Evolutionary conservation across 257 asterid genomes (phyloP), one percentile per base, ranked within the genome.

Genomic region (Lycium ferocissimum): DNA sequence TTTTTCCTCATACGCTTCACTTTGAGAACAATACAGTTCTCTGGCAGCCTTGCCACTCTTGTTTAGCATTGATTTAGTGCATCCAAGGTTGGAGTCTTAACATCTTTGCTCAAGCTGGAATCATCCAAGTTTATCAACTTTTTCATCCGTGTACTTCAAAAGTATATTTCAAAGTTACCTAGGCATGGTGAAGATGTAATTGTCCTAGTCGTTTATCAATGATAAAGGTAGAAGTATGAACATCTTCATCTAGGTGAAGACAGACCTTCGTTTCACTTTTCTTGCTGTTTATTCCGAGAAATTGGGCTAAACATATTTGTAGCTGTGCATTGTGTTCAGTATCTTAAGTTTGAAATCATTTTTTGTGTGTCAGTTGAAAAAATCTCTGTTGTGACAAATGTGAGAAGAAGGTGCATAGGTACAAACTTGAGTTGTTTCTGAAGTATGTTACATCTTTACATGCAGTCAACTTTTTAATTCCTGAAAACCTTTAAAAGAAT

Each of bases 41-140:
- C 10, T 22, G 37, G 81, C 18, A 8, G 61, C 62, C 81, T 75
- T 49, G 8, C 13, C 37, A 75, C 62, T 75, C 59, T 75, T 49
- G 62, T 73, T 73, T 73, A 75, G 56, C 81, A 75, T 75, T 75
- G 58, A 13, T 75, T 49, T 12, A 22, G 58, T 49, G 61, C 81
- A 22, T 75, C 62, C 62, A 49, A 7, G 15, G 62, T 22, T 49
- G 14, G 4, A 3, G 62, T 75, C 81, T 75, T 75, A 49, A 49
- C 81, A 7, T 47, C 11, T 22, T 72, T 75, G 81, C 62, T 49
- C 62, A 47, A 75, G 61, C 78, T 47, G 35, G 80, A n/a, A 9
- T n/a, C 80, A 72, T 72, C 80, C 9, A 72, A 49, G 14, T 75
- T 47, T 75, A 20, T 75, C 81, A 47, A 20, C 20, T 13, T 13